phyloP scores from a whole-genome alignment of 768 basidiomycete species.

The Neoboletus magnificus region DNA sequence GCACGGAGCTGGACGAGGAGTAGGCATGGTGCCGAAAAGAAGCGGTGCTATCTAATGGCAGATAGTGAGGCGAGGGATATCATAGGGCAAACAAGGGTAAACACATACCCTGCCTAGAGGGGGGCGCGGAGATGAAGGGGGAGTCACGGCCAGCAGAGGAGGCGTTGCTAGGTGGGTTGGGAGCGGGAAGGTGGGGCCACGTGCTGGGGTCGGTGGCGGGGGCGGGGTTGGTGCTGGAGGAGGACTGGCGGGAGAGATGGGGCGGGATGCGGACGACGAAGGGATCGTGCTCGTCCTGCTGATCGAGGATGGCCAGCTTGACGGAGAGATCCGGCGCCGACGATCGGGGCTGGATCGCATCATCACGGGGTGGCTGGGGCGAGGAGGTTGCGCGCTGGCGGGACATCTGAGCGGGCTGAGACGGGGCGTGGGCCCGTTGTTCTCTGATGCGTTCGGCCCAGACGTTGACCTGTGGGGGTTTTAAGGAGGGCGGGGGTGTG shows the following conservation, averaged over 20 bases:
- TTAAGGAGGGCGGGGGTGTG: slow-evolving; percentile 8
- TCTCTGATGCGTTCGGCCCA: slow-evolving; percentile 43
- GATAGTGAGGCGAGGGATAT: slow-evolving; percentile 7
- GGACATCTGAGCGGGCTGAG: slow-evolving; percentile 16
- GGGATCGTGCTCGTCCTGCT: slow-evolving; percentile 37
- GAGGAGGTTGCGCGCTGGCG: slow-evolving; percentile 11
- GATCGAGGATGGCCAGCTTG: slow-evolving; percentile 24
- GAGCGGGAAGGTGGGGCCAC: slow-evolving; percentile 21
- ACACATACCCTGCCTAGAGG: slow-evolving; percentile 39
- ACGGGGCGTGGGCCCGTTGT: slow-evolving; percentile 31
- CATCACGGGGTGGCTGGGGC: slow-evolving; percentile 14
- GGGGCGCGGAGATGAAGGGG: slow-evolving; percentile 26
- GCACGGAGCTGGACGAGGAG: slow-evolving; percentile 32
- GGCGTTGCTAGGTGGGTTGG: slow-evolving; percentile 25
- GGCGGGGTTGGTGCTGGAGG: slow-evolving; percentile 22
- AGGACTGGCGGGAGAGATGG: slow-evolving; percentile 30
- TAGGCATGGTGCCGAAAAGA: slow-evolving; percentile 28
- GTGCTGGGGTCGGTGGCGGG: slow-evolving; percentile 14
- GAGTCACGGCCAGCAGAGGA: slow-evolving; percentile 38
- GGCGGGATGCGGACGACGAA: slow-evolving; percentile 42
- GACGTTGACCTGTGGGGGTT: slow-evolving; percentile 35
- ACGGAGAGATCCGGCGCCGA: slow-evolving; percentile 12
- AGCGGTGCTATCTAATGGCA: slow-evolving; percentile 24
- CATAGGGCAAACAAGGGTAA: slow-evolving; percentile 11
- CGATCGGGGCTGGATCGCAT: slow-evolving; percentile 19